Evolutionary conservation across 192 early-diverging fungal species (phyloP).

Genomic region (Spizellomyces punctatus): DNA sequence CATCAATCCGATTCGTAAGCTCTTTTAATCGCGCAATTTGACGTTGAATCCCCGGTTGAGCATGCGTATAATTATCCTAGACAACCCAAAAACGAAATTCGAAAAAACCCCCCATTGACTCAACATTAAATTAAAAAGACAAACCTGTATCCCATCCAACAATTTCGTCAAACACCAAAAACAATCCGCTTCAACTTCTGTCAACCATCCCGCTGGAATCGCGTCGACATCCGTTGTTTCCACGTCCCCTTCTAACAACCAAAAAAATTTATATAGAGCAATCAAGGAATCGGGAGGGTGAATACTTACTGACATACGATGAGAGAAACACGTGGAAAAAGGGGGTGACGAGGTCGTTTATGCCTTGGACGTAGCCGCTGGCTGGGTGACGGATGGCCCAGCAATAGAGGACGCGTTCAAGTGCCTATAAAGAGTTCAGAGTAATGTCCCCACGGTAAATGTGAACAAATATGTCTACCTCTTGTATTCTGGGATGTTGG

Average conservation of each 20-base stretch:
- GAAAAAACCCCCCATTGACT: no score
- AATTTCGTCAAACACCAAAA: constrained; percentile 98
- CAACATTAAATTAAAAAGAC: neutral
- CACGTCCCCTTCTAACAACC: constrained; percentile 42
- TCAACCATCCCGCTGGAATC: constrained; percentile 56
- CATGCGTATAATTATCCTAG: constrained; percentile 95
- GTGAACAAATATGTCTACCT: constrained; percentile 44
- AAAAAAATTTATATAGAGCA: neutral
- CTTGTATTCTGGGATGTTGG: constrained; percentile 77
- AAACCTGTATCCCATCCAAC: constrained; percentile 92
- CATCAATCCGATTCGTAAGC: constrained; percentile 90
- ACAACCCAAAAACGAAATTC: neutral
- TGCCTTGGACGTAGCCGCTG: constrained; percentile 98
- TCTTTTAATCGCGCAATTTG: constrained; percentile 88
- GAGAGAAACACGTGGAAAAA: constrained; percentile 93
- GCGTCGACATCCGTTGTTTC: constrained; percentile 40
- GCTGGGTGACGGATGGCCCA: constrained; percentile 99
- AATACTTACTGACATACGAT: constrained; percentile 61
- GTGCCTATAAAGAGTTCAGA: constrained; percentile 50
- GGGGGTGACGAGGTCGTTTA: constrained; percentile 96
- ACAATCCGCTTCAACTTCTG: constrained; percentile 87
- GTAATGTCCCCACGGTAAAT: neutral
- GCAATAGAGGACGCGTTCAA: constrained; percentile 92
- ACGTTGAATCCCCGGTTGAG: constrained; percentile 94
- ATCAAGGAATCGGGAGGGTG: neutral